These are phyloP conservation scores for Sporothrix variecibatus DNA, from an alignment of 2,329 filamentous ascomycete genomes.

Conservation along the genomic window DNA sequence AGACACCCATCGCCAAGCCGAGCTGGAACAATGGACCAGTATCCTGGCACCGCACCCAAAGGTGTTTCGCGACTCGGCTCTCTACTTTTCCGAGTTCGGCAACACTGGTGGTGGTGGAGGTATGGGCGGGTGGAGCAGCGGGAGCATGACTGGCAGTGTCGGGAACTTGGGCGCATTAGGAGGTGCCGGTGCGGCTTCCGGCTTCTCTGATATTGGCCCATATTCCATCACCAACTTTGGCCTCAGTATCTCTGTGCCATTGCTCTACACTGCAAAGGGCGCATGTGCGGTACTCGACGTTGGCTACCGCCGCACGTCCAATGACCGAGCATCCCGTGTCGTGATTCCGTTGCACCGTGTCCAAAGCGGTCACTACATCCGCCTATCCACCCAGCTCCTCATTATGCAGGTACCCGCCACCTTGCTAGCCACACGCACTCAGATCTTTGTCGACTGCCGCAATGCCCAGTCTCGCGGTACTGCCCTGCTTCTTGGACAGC, in stretches of 20 bases:
- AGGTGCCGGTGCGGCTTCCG: neutral
- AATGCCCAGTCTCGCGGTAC: slow-evolving; percentile 12
- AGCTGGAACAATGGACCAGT: slow-evolving; percentile 28
- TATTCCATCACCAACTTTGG: slow-evolving; percentile 31
- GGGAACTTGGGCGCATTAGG: neutral
- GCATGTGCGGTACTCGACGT: slow-evolving; percentile 28
- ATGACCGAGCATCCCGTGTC: neutral
- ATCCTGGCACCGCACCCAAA: slow-evolving; percentile 28
- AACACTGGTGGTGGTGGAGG: neutral
- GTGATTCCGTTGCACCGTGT: slow-evolving; percentile 24
- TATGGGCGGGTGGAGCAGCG: neutral
- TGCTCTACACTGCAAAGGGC: slow-evolving; percentile 27
- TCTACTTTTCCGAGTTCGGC: slow-evolving; percentile 20
- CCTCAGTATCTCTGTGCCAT: slow-evolving; percentile 26
- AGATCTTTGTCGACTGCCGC: slow-evolving; percentile 28
- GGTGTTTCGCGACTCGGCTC: slow-evolving; percentile 24
- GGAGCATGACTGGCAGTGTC: neutral
- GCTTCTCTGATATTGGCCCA: neutral
- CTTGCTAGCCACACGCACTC: neutral
- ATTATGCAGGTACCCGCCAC: slow-evolving; percentile 17
- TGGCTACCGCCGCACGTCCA: slow-evolving; percentile 5
- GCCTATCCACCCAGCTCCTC: slow-evolving; percentile 23
- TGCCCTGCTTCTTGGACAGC: neutral
- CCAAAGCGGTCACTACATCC: slow-evolving; percentile 24
- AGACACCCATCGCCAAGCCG: neutral